phyloP scores from a whole-genome alignment of 208 protist species.

The Leptomonas pyrrhocoris region DNA sequence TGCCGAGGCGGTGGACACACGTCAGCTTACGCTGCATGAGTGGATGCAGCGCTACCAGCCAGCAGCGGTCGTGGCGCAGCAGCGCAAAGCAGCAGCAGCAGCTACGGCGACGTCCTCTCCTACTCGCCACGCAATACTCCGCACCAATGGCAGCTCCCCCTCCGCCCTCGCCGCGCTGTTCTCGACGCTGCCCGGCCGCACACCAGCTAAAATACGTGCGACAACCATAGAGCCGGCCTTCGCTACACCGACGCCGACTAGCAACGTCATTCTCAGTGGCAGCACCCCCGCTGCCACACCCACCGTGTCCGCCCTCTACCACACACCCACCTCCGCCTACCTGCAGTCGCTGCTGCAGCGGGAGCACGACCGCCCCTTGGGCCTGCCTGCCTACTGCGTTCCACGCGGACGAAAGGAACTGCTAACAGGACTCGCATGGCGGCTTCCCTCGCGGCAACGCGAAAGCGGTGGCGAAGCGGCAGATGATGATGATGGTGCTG shows the following conservation, averaged over 20 bases:
- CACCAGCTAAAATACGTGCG: neutral
- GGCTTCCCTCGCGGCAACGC: neutral
- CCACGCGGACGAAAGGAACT: constrained; percentile 22
- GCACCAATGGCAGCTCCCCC: neutral
- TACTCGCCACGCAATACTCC: neutral
- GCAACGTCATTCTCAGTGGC: neutral
- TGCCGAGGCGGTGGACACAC: constrained; percentile 20
- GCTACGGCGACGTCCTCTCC: neutral
- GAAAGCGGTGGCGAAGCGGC: neutral
- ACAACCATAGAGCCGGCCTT: constrained; percentile 2
- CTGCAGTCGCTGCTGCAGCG: constrained; percentile 25
- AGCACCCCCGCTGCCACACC: neutral
- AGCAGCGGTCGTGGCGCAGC: constrained; percentile 15
- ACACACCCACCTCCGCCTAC: constrained; percentile 30
- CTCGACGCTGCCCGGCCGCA: neutral
- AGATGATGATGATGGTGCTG: neutral
- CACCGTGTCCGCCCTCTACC: constrained; percentile 17
- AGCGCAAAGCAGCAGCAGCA: constrained; percentile 11
- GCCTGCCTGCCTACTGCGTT: constrained; percentile 30
- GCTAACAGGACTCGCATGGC: constrained; percentile 23
- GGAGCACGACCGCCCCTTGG: constrained; percentile 21
- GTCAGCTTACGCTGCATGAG: constrained; percentile 14
- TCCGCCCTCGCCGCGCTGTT: neutral
- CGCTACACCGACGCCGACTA: neutral
- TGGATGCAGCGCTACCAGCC: constrained; percentile 34